A percentile compares a stretch with the other conserved stretches of the same genome.
These are phyloP conservation scores for Fagopyrum homotropicum DNA, from an alignment of 148 eudicot genomes.

Conservation along the genomic window DNA sequence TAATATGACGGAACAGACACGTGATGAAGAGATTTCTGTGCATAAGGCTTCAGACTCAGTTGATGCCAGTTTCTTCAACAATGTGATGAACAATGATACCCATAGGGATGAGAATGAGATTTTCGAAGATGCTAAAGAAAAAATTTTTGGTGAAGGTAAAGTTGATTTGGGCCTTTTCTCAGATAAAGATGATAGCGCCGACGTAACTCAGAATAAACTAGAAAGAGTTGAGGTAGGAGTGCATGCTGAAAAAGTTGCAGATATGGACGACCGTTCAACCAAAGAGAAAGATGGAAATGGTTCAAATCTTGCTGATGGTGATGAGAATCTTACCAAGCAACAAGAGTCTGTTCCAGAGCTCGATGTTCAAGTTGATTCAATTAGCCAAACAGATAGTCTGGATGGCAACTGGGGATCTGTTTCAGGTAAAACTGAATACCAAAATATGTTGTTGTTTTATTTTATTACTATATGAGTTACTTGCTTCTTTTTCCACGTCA, in stretches of 20 bases:
- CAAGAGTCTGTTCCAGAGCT: slow-evolving; percentile 25
- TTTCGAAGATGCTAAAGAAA: slow-evolving; percentile 8
- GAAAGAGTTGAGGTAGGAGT: slow-evolving; percentile 17
- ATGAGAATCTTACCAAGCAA: slow-evolving; percentile 24
- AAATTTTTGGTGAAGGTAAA: slow-evolving; percentile 5
- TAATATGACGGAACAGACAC: neutral
- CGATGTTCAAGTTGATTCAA: slow-evolving; percentile 32
- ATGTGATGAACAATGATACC: neutral
- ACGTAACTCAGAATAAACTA: slow-evolving; percentile 7
- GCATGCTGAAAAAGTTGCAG: slow-evolving; percentile 6
- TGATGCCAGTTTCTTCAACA: slow-evolving; percentile 9
- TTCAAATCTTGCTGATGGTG: slow-evolving; percentile 20
- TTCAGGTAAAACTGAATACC: slow-evolving; percentile 42
- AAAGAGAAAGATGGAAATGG: slow-evolving; percentile 17
- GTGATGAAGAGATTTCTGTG: neutral
- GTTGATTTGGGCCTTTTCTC: slow-evolving; percentile 13
- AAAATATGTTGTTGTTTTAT: neutral
- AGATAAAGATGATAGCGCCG: slow-evolving; percentile 12
- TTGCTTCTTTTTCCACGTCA: neutral
- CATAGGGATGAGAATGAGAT: neutral
- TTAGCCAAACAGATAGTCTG: slow-evolving; percentile 49
- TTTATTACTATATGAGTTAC: neutral
- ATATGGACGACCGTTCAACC: slow-evolving; percentile 15
- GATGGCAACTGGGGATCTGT: slow-evolving; percentile 65
- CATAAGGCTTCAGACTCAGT: slow-evolving; percentile 1